Evolutionary conservation across 768 basidiomycete species (phyloP).

Genomic region (Artomyces pyxidatus): DNA sequence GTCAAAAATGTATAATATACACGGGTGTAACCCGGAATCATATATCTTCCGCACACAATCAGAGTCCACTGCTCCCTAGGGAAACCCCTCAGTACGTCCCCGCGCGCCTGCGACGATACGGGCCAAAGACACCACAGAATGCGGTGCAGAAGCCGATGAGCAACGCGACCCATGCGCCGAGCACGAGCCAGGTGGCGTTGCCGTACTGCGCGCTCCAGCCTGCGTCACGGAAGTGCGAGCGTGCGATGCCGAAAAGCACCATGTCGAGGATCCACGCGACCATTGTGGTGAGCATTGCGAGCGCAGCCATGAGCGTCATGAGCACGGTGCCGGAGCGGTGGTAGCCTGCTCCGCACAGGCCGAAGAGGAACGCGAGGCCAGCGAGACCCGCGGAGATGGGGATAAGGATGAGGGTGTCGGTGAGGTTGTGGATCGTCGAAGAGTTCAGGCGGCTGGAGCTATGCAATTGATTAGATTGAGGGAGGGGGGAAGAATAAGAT

Average conservation of each 20-base stretch:
- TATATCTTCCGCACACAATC: too few species aligned
- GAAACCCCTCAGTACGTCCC: conserved; percentile 15
- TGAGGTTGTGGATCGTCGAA: conserved; percentile 56
- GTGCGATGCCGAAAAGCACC: conserved; percentile 68
- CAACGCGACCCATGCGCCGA: conserved; percentile 65
- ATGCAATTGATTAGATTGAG: conserved; percentile 5
- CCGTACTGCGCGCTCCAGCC: conserved; percentile 52
- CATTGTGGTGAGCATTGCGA: conserved; percentile 61
- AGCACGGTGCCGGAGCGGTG: conserved; percentile 67
- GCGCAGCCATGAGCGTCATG: conserved; percentile 61
- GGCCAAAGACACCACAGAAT: conserved; percentile 58
- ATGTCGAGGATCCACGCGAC: conserved; percentile 73
- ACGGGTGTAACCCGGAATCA: too few species aligned
- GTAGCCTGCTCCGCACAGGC: conserved; percentile 55
- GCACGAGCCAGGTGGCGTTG: conserved; percentile 77
- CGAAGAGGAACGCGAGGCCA: conserved; percentile 58
- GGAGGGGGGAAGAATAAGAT: neutral
- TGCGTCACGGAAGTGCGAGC: conserved; percentile 43
- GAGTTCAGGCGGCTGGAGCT: conserved; percentile 43
- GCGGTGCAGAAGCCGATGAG: conserved; percentile 59
- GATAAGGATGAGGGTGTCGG: conserved; percentile 66
- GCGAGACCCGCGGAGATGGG: conserved; percentile 71
- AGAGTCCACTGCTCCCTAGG: too few species aligned
- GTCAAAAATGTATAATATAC: too few species aligned
- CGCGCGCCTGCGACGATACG: conserved; percentile 38